Evolutionary conservation across 768 basidiomycete genomes (phyloP).

Genomic region (Amylocystis lapponica): DNA sequence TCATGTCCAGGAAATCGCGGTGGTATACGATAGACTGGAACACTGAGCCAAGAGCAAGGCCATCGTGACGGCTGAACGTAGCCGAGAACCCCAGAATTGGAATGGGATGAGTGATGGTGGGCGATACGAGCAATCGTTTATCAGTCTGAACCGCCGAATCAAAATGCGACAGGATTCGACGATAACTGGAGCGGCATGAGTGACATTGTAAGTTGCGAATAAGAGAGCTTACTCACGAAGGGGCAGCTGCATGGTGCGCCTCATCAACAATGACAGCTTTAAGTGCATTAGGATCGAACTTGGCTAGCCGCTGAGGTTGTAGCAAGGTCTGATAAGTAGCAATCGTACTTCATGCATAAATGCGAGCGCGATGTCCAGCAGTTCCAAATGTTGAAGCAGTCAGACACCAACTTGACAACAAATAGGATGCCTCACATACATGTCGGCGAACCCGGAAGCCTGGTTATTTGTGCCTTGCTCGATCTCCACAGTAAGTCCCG

Average conservation of each 20-base stretch:
- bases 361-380: conserved; percentile 7
- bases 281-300: conserved; percentile 62
- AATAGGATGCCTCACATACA: conserved; percentile 58
- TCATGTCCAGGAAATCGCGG: conserved; percentile 86
- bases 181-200: conserved; percentile 51
- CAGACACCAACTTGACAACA: neutral
- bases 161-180: conserved; percentile 80
- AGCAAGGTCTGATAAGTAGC: conserved; percentile 87
- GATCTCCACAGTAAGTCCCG: conserved; percentile 79
- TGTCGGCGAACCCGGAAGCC: conserved; percentile 78
- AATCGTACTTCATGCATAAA: conserved; percentile 51
- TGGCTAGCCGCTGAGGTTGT: conserved; percentile 55
- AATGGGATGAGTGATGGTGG: conserved; percentile 41
- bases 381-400: too few species aligned
- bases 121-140: conserved; percentile 35
- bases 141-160: conserved; percentile 57
- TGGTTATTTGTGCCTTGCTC: conserved; percentile 78
- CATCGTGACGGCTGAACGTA: conserved; percentile 90
- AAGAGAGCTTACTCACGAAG: conserved; percentile 74
- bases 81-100: conserved; percentile 94
- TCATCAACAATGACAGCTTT: conserved; percentile 87
- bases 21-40: conserved; percentile 94
- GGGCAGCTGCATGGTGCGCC: conserved; percentile 92
- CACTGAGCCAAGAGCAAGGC: conserved; percentile 80
- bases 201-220: too few species aligned